Percentiles rank a stretch among this genome's conserved stretches.
Evolutionary conservation across 148 eudicot species (phyloP).

Genomic region (Amaranthus palmeri): DNA sequence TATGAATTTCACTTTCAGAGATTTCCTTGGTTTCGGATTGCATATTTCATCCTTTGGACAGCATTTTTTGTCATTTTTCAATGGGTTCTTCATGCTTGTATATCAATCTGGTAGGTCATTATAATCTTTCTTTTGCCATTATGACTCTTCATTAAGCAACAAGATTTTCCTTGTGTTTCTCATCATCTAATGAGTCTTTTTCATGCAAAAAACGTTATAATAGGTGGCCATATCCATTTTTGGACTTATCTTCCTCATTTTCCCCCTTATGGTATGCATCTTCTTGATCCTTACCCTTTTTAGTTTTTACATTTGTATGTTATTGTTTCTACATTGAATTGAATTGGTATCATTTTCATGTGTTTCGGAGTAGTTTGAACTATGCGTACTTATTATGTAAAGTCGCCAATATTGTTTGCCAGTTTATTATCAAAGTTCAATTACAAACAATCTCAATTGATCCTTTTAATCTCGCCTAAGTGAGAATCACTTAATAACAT

Average conservation of each 20-base stretch:
- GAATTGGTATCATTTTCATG: background rate
- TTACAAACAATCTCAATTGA: too few relatives aligned
- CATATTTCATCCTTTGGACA: constrained; percentile 78
- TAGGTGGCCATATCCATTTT: constrained; percentile 99
- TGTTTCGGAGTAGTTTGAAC: background rate
- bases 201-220: background rate
- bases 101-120: constrained; percentile 49
- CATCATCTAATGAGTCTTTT: constrained; percentile 21
- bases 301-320: background rate
- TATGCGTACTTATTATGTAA: too few relatives aligned
- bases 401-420: too few relatives aligned
- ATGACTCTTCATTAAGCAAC: constrained; percentile 4
- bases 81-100: constrained; percentile 76
- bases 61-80: constrained; percentile 60
- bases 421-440: too few relatives aligned
- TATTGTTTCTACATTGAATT: too few relatives aligned
- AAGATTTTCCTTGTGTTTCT: background rate
- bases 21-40: constrained; percentile 84
- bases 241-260: constrained; percentile 74
- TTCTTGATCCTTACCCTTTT: background rate
- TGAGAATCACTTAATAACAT: too few relatives aligned
- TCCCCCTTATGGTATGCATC: constrained; percentile 77
- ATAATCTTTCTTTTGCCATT: background rate
- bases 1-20: constrained; percentile 34
- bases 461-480: too few relatives aligned